Conservation (phyloP, 2,329 filamentous ascomycete genomes). For the Microdochium nivale region DNA sequence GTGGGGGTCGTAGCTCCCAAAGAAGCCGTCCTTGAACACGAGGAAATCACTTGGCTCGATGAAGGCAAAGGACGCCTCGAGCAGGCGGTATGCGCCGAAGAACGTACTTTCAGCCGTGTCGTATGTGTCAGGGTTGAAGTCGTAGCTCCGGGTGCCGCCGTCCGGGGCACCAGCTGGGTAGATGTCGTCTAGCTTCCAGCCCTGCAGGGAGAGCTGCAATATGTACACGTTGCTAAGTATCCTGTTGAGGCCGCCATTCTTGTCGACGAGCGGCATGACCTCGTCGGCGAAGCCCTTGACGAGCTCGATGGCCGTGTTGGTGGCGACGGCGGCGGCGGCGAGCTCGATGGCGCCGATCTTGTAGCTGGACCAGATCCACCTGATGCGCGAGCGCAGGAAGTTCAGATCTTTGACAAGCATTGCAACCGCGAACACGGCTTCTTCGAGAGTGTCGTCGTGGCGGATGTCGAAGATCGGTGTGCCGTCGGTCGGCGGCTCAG, state of each 20-base stretch:
- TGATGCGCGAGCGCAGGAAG: constrained; percentile 15
- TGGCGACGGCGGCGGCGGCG: constrained; percentile 22
- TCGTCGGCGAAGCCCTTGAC: constrained; percentile 22
- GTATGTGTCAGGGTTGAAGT: constrained; percentile 17
- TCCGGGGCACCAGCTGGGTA: constrained; percentile 1
- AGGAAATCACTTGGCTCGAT: constrained; percentile 7
- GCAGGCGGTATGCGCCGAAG: constrained; percentile 6
- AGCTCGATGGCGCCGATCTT: constrained; percentile 17
- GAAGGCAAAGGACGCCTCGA: constrained; percentile 7
- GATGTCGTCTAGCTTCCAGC: constrained; percentile 6
- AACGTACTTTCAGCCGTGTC: constrained; percentile 14
- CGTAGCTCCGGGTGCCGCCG: no score
- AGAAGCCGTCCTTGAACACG: constrained; percentile 14
- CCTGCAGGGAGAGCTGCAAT: constrained; percentile 6
- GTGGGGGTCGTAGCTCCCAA: constrained; percentile 15
- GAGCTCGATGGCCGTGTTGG: constrained; percentile 26
- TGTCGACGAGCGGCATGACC: constrained; percentile 13
- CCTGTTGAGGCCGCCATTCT: constrained; percentile 9
- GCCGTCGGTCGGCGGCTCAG: neutral
- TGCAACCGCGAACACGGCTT: constrained; percentile 7
- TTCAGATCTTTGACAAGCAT: constrained; percentile 21
- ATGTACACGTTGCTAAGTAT: constrained; percentile 11
- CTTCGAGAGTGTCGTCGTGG: neutral
- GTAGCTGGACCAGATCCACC: constrained; percentile 22
- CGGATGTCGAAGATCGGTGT: neutral